phyloP scores from a whole-genome alignment of 2,329 filamentous ascomycete genomes.

The Claviceps quebecensis region DNA sequence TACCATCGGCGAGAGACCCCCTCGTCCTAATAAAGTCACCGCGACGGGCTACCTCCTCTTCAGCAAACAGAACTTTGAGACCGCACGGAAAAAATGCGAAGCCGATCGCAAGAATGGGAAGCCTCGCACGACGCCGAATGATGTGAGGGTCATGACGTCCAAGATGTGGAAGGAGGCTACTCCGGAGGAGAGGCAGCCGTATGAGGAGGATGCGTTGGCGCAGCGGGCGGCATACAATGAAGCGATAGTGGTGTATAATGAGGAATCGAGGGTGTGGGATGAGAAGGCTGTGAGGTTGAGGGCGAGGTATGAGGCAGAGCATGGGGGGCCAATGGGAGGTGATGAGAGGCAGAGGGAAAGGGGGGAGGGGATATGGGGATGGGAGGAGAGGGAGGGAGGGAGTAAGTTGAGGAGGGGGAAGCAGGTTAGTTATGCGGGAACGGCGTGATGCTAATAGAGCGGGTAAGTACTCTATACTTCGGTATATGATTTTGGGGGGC shows the following conservation, averaged over 20 bases:
- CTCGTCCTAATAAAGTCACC: conserved; percentile 56
- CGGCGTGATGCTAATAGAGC: conserved; percentile 15
- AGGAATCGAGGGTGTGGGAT: conserved; percentile 59
- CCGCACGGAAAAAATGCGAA: conserved; percentile 44
- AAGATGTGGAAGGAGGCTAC: conserved; percentile 78
- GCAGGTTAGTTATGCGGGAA: conserved; percentile 25
- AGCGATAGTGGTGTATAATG: conserved; percentile 44
- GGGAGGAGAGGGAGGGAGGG: conserved; percentile 12
- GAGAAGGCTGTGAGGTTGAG: conserved; percentile 42
- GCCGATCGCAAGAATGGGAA: conserved; percentile 48
- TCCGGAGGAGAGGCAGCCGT: conserved; percentile 60
- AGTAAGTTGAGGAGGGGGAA: conserved; percentile 23
- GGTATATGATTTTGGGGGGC: no score
- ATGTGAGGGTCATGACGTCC: conserved; percentile 73
- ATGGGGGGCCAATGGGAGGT: conserved; percentile 17
- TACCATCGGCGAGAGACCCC: conserved; percentile 59
- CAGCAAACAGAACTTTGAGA: conserved; percentile 64
- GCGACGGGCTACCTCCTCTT: conserved; percentile 83
- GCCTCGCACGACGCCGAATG: conserved; percentile 56
- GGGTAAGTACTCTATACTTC: no score
- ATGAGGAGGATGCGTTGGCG: conserved; percentile 56
- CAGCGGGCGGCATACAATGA: conserved; percentile 53
- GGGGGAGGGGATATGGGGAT: conserved; percentile 1
- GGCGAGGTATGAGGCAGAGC: conserved; percentile 35
- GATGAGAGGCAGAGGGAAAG: no score